Evolutionary conservation across 192 early-diverging fungal genomes (phyloP), one percentile per base, ranked within the genome.

Genomic region (Obelidium mucronatum): DNA sequence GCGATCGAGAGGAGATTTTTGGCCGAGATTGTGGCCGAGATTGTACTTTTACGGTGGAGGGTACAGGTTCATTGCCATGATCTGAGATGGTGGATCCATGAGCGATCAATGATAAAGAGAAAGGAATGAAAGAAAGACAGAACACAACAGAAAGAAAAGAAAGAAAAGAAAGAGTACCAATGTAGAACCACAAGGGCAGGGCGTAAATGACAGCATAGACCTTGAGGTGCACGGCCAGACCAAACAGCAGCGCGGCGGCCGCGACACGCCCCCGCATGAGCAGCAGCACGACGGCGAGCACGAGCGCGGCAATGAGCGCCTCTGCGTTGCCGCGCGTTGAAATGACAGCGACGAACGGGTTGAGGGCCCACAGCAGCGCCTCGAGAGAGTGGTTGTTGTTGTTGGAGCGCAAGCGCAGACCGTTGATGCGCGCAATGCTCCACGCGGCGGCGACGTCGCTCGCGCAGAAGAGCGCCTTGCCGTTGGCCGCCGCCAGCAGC

Each of bases 201-300:
- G 93, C 93, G 76, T 98, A 96, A n/a, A 99, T 92, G 61, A 97
- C 87, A 1, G 98, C 97, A 81, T 98, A 99, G 11, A 98, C 95
- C 78, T 99, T 99, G 53, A 98, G 90, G 80, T 99, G 98, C 31
- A 99, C 97, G 5, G 94, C 85, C 6, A 96, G 77, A 3, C 98
- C 98, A 86, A 94, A 97, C 40, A 94, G 52, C 24, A 90, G 81
- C 56, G 93, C 88, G 22, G 58, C 76, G 2, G 75, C 24, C 13
- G 34, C 40, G 35, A 53, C 34, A 5, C 69, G 53, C n/a, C 64
- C 19, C 2, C 51, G 17, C 40, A 48, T 62, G n/a, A 79, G 54
- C 26, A 97, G 78, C 24, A 85, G 81, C 74, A 94, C 95, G 2
- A 91, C 85, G 2, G 86, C 91, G 31, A 98, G 79, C 0, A 95